Evolutionary conservation across 2,329 filamentous ascomycete genomes (phyloP).

Genomic region (Alternaria ethzedia): DNA sequence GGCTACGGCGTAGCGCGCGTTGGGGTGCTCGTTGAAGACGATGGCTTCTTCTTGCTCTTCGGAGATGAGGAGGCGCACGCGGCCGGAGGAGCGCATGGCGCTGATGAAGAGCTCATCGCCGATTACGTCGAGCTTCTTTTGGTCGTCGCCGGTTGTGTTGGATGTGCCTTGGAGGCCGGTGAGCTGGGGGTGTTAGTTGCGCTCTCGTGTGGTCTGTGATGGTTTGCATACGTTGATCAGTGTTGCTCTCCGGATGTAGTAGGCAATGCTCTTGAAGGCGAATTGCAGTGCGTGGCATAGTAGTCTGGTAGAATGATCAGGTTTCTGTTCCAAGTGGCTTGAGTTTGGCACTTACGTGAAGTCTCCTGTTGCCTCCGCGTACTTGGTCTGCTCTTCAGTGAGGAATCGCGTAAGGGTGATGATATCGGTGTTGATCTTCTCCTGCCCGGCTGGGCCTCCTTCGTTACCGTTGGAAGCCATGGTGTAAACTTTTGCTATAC

Average conservation of each 20-base stretch:
- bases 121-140: conserved; percentile 99
- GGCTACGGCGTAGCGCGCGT: conserved; percentile 87
- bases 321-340: neutral
- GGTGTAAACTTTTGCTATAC: conserved; percentile 2
- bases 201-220: neutral
- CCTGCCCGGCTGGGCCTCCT: conserved; percentile 62
- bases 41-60: conserved; percentile 97
- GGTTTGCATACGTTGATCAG: conserved; percentile 72
- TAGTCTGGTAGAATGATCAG: conserved; percentile 63
- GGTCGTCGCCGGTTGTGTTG: conserved; percentile 95
- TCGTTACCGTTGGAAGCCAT: conserved; percentile 54
- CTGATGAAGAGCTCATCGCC: conserved; percentile 98
- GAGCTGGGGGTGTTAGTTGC: conserved; percentile 57
- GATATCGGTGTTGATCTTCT: conserved; percentile 95
- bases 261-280: conserved; percentile 99
- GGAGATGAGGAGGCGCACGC: conserved; percentile 91
- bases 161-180: conserved; percentile 93
- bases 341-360: conserved; percentile 75
- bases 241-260: conserved; percentile 96
- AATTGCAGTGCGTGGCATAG: conserved; percentile 98
- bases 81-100: conserved; percentile 90
- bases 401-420: conserved; percentile 94
- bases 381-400: conserved; percentile 92
- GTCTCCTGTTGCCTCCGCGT: conserved; percentile 94
- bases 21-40: conserved; percentile 76